Base-by-base conservation (phyloP, 192 early-diverging fungal genomes). In the Funneliformis mosseae region DNA sequence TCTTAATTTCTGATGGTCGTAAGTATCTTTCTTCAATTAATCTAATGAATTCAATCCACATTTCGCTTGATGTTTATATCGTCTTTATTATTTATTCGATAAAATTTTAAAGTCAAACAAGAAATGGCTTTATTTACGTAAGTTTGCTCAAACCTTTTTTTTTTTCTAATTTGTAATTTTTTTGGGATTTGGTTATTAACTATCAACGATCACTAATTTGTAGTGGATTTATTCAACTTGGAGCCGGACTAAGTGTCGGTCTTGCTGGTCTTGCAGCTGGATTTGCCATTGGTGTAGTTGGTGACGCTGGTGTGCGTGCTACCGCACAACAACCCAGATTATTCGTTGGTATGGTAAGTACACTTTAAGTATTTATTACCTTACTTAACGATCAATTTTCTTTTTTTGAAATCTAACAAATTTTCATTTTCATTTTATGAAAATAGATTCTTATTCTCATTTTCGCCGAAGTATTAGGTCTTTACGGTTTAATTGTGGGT, bases 211-310 rank as follows among this genome's bases (percentile, higher is more conserved):
- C 3, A 45, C 42, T 25, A 18, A n/a, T 79, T 12, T 84, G 46
- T 61, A 86, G 83, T 73, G 93, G 92, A 50, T 95, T 94, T 77
- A 89, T 97, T 77, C 93, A 95, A 80, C 87, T 97, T 61, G 93
- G 91, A 14, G 90, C 94, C 9, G 94, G 94, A 69, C 81, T 96
- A 43, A 91, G 93, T 71, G 94, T 95, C 55, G 95, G 95, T 75
- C 84, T 96, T 42, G 88, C 92, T 33, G 95, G 94, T 33, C 87
- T 97, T 85, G 96, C 96, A 55, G 95, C 95, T 55, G 96, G 96
- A 28, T 96, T 95, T 85, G 94, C 96, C 42, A 95, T 97, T 81
- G 96, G 96, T 72, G 93, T 95, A 82, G 95, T 94, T 28, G 96
- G 96, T 76, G 96, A 97, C 81, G 90, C 93, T 23, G 94, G 96